These are phyloP conservation scores for Entelexis paramagnoliae DNA, from an alignment of 1,139 yeast species.

Conservation along the genomic window DNA sequence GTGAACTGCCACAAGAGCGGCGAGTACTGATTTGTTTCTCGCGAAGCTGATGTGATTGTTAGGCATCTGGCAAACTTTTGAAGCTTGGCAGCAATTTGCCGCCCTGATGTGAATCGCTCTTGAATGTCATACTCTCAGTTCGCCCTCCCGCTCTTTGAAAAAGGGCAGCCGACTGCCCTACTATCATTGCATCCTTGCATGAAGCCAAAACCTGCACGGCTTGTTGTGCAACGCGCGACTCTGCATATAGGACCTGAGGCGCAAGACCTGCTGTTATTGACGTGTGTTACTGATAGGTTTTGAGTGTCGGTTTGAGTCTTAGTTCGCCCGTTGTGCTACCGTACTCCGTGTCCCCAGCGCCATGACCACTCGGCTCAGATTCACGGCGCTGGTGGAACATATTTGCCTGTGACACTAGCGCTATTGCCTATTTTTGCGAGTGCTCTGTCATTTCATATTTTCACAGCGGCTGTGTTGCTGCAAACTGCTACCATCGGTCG, in stretches of 20 bases:
- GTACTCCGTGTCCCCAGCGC: not conserved
- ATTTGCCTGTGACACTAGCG: not conserved
- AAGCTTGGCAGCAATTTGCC: too few relatives aligned
- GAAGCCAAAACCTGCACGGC: not conserved
- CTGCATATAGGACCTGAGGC: not conserved
- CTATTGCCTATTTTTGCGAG: not conserved
- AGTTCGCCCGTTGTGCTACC: not conserved
- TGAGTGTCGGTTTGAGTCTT: too few relatives aligned
- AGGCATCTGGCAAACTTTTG: too few relatives aligned
- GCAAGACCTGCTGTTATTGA: too few relatives aligned
- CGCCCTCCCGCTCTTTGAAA: not conserved
- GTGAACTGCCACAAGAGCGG: not conserved
- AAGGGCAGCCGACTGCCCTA: not conserved
- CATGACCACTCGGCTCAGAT: too few relatives aligned
- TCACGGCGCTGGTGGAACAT: not conserved
- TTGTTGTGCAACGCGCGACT: not conserved
- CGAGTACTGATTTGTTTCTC: not conserved
- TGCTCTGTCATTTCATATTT: not conserved
- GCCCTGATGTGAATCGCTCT: not conserved
- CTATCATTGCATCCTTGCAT: conserved; percentile 4
- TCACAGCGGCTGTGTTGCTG: too few relatives aligned
- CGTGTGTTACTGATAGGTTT: too few relatives aligned
- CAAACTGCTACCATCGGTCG: too few relatives aligned
- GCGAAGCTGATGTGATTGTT: too few relatives aligned
- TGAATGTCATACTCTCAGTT: too few relatives aligned